Base-by-base conservation (phyloP, 2,329 filamentous ascomycete genomes). In the Truncatella angustata region DNA sequence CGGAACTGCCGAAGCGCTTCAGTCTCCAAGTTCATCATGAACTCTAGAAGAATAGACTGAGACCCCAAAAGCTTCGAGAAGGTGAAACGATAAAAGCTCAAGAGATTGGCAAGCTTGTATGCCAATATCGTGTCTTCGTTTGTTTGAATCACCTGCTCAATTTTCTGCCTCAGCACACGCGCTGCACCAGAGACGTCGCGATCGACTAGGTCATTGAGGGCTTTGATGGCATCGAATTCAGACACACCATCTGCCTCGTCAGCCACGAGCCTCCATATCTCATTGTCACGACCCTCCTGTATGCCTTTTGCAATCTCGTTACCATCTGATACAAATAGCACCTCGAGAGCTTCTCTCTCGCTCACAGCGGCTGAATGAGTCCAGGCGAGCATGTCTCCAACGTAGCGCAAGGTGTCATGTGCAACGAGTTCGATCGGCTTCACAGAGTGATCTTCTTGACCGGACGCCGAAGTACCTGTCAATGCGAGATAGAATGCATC, bases 351-450 rank as follows among this genome's bases (percentile, higher is more conserved):
- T 70, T 99, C 94, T 49, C 90, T 83, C 69, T 99, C 94, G 28
- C 93, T 95, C 1, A 99, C 94, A 0, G 93, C 87, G 3, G 92
- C 89, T 0, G 94, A 96, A 67, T 99, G 94, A 5, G 88, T 85
- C 94, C 94, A 99, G 4, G 94, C 94, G 12, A 99, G 80, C 92
- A 99, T 99, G 66, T 99, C 94, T 49, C 94, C 91, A 3, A 95
- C 85, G 67, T 97, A 97, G 18, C 94, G 85, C 23, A 97, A 73
- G 1, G 91, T 87, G 64, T 99, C 94, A 66, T 97, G 93, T 1
- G 94, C 93, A 10, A 87, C 88, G 61, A 97, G 83, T 66, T 99
- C 93, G 57, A 99, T 99, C 0, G 94, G 93, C 65, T 97, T 97
- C 32, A 87, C 76, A 2, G 80, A 80, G 21, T 74, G 73, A 56